These are phyloP conservation scores for Flueggea neowawraea DNA, from an alignment of 441 rosid species.

Conservation along the genomic window DNA sequence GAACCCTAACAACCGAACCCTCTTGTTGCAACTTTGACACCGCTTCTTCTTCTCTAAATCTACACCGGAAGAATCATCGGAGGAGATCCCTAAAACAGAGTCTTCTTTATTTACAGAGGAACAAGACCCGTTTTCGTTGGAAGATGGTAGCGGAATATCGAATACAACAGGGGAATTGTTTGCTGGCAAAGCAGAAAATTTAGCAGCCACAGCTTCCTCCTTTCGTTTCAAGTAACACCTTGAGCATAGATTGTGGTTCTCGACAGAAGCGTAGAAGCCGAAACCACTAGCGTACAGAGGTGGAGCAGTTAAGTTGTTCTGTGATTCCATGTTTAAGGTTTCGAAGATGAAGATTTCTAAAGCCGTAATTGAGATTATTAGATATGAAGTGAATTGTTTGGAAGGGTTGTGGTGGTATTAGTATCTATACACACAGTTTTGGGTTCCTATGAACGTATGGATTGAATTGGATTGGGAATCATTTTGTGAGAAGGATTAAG, in stretches of 20 bases:
- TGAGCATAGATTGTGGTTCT: conserved; percentile 27
- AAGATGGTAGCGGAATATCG: neutral
- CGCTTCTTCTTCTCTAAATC: conserved; percentile 4
- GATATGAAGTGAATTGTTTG: too few species aligned
- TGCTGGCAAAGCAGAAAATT: neutral
- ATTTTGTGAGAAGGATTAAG: too few species aligned
- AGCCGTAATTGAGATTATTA: too few species aligned
- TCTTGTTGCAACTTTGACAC: conserved; percentile 37
- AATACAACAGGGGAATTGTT: neutral
- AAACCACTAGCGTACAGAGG: conserved; percentile 23
- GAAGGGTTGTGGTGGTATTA: too few species aligned
- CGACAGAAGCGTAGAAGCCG: conserved; percentile 25
- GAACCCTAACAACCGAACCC: conserved; percentile 46
- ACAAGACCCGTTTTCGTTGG: neutral
- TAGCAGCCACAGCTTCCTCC: neutral
- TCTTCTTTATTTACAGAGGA: neutral
- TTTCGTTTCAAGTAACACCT: conserved; percentile 23
- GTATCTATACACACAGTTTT: too few species aligned
- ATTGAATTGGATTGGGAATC: too few species aligned
- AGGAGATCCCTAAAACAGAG: neutral
- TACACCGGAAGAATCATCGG: neutral
- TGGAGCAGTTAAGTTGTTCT: neutral
- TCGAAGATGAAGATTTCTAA: too few species aligned
- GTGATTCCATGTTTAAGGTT: conserved; percentile 5
- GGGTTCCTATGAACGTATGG: too few species aligned